Percentiles rank a stretch among this genome's conserved stretches.
Evolutionary conservation across 768 basidiomycete genomes (phyloP).

Genomic region (Rhizopogon vesiculosus): DNA sequence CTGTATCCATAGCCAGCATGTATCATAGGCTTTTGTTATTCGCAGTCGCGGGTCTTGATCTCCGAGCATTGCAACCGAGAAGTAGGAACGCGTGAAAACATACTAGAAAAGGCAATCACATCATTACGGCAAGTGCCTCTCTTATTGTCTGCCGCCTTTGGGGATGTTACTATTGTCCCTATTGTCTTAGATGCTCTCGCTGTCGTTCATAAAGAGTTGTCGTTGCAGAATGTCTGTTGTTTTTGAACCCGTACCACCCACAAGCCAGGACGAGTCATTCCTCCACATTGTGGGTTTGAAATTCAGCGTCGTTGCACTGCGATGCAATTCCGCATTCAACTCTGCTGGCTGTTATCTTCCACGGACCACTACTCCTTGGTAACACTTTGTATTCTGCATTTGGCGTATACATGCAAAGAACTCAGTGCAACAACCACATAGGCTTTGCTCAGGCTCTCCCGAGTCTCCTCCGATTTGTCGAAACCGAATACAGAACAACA

Average conservation of each 20-base stretch:
- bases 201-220: constrained; percentile 2
- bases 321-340: not conserved
- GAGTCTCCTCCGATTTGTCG: constrained; percentile 3
- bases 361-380: constrained; percentile 4
- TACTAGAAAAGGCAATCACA: not conserved
- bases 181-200: constrained; percentile 24
- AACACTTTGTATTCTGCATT: constrained; percentile 19
- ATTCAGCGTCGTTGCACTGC: not conserved
- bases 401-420: not conserved
- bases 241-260: constrained; percentile 8
- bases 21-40: not conserved
- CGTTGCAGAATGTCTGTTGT: constrained; percentile 1
- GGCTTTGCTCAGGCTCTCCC: not conserved
- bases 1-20: not conserved
- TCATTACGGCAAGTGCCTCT: constrained; percentile 6
- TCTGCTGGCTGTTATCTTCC: not conserved
- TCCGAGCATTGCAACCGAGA: not conserved
- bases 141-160: constrained; percentile 7
- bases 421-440: not conserved
- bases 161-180: constrained; percentile 23
- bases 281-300: not conserved
- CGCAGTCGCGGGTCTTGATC: too few relatives aligned
- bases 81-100: not conserved
- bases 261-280: not conserved
- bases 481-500: not conserved